Percentiles rank a stretch among this genome's conserved stretches.
phyloP scores from a whole-genome alignment of 306 rosid genomes.

The Ammopiptanthus mongolicus region DNA sequence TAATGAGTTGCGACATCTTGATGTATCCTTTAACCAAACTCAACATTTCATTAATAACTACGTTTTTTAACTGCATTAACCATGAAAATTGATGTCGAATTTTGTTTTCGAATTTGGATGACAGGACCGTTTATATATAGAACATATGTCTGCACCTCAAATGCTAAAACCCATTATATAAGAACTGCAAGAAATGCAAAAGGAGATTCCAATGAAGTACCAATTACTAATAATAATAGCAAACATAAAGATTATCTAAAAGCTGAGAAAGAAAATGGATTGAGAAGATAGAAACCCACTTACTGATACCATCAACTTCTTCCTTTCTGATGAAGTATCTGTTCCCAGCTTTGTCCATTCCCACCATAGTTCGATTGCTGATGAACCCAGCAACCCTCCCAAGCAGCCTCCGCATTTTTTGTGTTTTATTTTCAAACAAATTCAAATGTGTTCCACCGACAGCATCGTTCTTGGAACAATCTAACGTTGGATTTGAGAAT shows the following conservation, averaged over 20 bases:
- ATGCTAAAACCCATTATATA: background rate
- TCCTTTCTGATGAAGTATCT: conserved; percentile 61
- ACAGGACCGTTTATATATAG: no score
- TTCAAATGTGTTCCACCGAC: conserved; percentile 8
- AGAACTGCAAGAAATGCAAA: background rate
- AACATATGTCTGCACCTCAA: background rate
- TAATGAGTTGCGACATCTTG: no score
- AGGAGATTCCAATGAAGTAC: background rate
- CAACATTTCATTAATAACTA: no score
- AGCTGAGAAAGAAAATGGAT: no score
- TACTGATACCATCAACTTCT: conserved; percentile 72
- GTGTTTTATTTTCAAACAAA: background rate
- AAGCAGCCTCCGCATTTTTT: conserved; percentile 60
- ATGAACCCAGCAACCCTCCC: conserved; percentile 52
- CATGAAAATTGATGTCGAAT: no score
- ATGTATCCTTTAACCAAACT: no score
- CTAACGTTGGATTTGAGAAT: background rate
- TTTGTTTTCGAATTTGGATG: no score
- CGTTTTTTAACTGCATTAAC: no score
- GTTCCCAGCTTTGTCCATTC: conserved; percentile 77
- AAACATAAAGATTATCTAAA: background rate
- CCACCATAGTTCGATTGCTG: conserved; percentile 44
- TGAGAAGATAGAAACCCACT: conserved; percentile 33
- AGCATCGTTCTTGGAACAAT: conserved; percentile 8
- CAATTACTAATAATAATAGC: background rate